Evolutionary conservation across 495 filamentous ascomycete species (phyloP).

Genomic region (Aspergillus asperescens): DNA sequence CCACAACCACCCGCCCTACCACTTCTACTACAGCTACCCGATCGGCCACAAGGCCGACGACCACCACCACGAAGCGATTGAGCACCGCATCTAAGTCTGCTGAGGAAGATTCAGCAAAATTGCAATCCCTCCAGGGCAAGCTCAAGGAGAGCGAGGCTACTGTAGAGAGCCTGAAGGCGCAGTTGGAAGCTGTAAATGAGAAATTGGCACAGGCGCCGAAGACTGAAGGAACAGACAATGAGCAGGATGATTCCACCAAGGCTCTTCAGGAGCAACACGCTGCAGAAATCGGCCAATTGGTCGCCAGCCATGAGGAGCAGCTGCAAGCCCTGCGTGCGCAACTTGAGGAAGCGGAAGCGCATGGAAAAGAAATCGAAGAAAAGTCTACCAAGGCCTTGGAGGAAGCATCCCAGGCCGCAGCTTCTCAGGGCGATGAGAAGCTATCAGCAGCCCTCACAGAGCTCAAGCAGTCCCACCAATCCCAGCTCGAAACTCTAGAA

Average conservation of each 20-base stretch:
- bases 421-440: constrained; percentile 34
- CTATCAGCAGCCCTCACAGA: constrained; percentile 34
- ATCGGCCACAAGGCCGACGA: constrained; percentile 23
- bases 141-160: constrained; percentile 42
- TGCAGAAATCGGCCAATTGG: constrained; percentile 35
- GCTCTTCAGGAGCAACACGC: constrained; percentile 34
- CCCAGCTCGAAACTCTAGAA: constrained; percentile 35
- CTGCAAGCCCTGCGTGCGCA: constrained; percentile 33
- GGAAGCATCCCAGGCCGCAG: constrained; percentile 34
- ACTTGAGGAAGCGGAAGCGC: constrained; percentile 37
- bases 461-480: constrained; percentile 35
- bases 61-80: constrained; percentile 30
- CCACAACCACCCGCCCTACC: constrained; percentile 25
- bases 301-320: constrained; percentile 33
- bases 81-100: constrained; percentile 29
- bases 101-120: constrained; percentile 33
- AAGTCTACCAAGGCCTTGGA: constrained; percentile 39
- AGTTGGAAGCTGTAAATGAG: constrained; percentile 38
- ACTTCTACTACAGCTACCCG: constrained; percentile 27
- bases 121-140: constrained; percentile 38
- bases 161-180: constrained; percentile 33
- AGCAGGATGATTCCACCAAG: constrained; percentile 24
- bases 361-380: constrained; percentile 38
- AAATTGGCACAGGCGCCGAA: constrained; percentile 34
- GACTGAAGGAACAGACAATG: constrained; percentile 25